Conservation (phyloP, 495 filamentous ascomycete species). For the Penicillium lividum region DNA sequence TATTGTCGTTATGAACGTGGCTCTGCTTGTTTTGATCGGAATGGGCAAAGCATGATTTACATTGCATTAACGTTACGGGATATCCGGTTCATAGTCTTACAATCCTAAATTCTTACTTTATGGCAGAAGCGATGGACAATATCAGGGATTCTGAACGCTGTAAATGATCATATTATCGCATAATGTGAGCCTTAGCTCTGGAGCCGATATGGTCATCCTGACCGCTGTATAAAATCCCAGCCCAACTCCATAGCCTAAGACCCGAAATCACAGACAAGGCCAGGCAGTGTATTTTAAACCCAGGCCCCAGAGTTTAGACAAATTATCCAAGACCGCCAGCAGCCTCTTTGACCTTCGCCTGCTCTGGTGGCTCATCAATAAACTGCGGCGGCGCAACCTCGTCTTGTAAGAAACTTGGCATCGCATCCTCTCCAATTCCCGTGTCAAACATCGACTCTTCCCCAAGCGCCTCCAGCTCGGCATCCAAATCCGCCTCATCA, state of each 20-base stretch:
- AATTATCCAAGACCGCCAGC: constrained; percentile 42
- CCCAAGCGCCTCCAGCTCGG: constrained; percentile 91
- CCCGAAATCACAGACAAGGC: not conserved
- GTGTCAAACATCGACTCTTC: constrained; percentile 81
- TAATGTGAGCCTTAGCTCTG: not conserved
- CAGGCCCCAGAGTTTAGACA: not conserved
- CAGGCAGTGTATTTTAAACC: too few relatives aligned
- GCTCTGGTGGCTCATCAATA: constrained; percentile 76
- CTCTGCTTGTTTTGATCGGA: constrained; percentile 68
- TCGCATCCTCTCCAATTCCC: constrained; percentile 56
- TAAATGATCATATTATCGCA: constrained; percentile 1
- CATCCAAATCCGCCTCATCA: constrained; percentile 96
- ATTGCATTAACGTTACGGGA: constrained; percentile 1
- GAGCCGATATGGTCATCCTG: not conserved
- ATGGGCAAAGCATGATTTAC: constrained; percentile 45
- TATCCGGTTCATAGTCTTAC: not conserved
- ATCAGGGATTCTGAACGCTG: constrained; percentile 5
- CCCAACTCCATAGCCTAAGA: constrained; percentile 17
- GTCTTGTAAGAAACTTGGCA: constrained; percentile 88
- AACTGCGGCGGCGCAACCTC: constrained; percentile 79
- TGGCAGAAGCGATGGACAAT: not conserved
- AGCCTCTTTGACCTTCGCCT: constrained; percentile 75
- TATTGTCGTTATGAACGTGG: constrained; percentile 72
- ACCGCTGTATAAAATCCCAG: constrained; percentile 1
- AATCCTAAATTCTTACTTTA: not conserved